Conservation (phyloP, 805 yeast genomes). For the Pichia exigua region DNA sequence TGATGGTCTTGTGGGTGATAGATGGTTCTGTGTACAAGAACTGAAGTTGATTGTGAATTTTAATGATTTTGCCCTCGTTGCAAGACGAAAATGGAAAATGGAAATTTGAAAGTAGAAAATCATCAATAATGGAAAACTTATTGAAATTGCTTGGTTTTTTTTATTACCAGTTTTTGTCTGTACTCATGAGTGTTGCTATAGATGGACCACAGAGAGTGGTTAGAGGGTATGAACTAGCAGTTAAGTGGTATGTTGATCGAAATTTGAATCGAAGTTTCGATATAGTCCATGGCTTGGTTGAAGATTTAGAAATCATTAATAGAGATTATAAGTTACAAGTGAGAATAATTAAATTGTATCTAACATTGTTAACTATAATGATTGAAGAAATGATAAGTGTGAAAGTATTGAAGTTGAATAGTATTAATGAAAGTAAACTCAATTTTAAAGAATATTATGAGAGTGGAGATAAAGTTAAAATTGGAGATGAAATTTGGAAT, state of each 20-base stretch:
- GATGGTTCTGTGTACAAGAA: too few relatives aligned
- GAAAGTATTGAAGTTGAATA: neutral
- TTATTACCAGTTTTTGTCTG: too few relatives aligned
- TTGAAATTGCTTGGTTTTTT: too few relatives aligned
- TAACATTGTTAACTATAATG: neutral
- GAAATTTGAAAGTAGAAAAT: too few relatives aligned
- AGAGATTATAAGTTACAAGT: neutral
- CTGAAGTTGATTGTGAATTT: neutral
- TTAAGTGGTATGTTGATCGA: neutral
- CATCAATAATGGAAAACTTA: too few relatives aligned
- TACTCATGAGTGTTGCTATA: neutral
- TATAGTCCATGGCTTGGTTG: neutral
- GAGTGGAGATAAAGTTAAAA: neutral
- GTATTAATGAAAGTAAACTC: neutral
- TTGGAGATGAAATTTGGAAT: neutral
- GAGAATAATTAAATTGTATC: neutral
- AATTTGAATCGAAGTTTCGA: neutral
- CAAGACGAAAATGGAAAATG: too few relatives aligned
- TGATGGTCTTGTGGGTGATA: too few relatives aligned
- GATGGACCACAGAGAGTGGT: neutral
- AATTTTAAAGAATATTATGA: neutral
- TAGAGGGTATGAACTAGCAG: neutral
- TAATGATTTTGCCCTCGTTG: too few relatives aligned
- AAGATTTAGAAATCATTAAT: neutral
- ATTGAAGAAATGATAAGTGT: neutral